Conservation (phyloP, 257 asterid genomes). For the Solanum chaucha region DNA sequence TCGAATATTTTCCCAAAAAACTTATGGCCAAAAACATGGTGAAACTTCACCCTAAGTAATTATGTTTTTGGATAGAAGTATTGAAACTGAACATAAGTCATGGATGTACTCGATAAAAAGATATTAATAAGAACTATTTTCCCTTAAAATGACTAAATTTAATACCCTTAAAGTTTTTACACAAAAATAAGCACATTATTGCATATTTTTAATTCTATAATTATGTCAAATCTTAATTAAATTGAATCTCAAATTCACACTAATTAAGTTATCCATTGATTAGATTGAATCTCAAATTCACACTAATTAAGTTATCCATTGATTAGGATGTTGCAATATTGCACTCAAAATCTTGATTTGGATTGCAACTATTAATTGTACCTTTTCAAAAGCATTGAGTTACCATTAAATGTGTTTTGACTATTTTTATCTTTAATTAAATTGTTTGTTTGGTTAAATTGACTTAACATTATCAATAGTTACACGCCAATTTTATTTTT, state of each 20-base stretch:
- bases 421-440: background rate
- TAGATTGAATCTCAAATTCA: background rate
- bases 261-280: background rate
- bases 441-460: background rate
- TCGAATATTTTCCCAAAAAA: no score
- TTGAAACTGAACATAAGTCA: background rate
- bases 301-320: background rate
- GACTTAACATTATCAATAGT: background rate
- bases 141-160: background rate
- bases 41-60: background rate
- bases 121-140: no score
- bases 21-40: no score
- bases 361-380: background rate
- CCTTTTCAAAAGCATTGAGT: background rate
- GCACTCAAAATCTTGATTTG: background rate
- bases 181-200: background rate
- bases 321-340: background rate
- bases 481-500: background rate
- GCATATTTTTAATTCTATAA: background rate
- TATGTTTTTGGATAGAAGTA: no score
- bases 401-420: background rate
- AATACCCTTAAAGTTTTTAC: no score
- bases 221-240: background rate
- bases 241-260: background rate
- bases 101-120: background rate